Percentiles rank a stretch among this genome's conserved stretches.
Evolutionary conservation across 257 asterid species (phyloP).

Genomic region (Fraxinus quadrangulata): DNA sequence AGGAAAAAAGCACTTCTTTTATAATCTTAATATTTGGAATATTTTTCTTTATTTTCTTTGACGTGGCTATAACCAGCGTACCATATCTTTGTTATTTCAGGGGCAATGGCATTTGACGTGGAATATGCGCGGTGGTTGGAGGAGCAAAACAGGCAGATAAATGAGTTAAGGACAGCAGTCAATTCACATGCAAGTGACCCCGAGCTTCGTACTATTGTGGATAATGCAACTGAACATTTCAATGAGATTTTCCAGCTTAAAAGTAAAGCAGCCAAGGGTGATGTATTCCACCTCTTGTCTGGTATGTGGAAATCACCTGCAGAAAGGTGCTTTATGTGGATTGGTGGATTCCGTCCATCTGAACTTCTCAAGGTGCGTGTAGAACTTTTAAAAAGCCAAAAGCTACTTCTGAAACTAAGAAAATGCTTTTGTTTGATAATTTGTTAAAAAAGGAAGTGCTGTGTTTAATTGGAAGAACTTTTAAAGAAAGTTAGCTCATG

Average conservation of each 20-base stretch:
- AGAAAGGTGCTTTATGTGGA: conserved; percentile 96
- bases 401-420: no score
- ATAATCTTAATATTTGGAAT: no score
- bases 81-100: conserved; percentile 13
- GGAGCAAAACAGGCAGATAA: background rate
- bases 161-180: background rate
- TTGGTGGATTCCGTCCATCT: conserved; percentile 96
- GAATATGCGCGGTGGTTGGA: background rate
- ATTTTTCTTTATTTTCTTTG: conserved; percentile 7
- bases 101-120: background rate
- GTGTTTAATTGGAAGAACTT: no score
- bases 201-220: background rate
- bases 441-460: no score
- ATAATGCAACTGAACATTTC: background rate
- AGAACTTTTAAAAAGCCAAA: no score
- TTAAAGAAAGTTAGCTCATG: no score
- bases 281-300: conserved; percentile 90
- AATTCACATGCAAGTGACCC: background rate
- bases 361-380: conserved; percentile 84
- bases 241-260: background rate
- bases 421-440: no score
- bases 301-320: conserved; percentile 99
- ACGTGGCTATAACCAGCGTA: background rate
- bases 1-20: no score
- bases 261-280: conserved; percentile 63